These are phyloP conservation scores for Phytophthora cryptogea DNA, from an alignment of 352 stramenopile genomes.

Conservation along the genomic window DNA sequence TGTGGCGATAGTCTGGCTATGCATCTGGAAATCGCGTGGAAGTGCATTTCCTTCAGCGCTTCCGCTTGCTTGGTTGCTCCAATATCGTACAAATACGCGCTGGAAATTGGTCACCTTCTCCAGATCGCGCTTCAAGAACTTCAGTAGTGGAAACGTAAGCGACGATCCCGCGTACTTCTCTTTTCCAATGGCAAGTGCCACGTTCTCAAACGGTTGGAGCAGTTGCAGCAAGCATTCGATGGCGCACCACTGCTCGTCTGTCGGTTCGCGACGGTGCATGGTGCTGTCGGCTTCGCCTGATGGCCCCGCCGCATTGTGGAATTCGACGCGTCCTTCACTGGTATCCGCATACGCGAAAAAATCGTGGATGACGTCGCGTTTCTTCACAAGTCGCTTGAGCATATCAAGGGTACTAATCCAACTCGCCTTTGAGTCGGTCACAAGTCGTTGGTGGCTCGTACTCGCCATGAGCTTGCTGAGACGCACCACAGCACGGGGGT, in stretches of 20 bases:
- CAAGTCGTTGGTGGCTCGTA: constrained; percentile 40
- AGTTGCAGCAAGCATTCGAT: constrained; percentile 48
- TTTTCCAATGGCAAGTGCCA: constrained; percentile 44
- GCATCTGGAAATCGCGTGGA: constrained; percentile 16
- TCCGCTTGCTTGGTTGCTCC: constrained; percentile 4
- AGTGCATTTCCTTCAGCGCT: background rate
- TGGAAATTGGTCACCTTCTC: constrained; percentile 52
- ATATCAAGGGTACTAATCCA: constrained; percentile 58
- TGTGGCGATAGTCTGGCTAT: constrained; percentile 34
- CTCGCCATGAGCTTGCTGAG: constrained; percentile 44
- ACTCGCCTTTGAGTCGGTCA: constrained; percentile 46
- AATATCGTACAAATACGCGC: constrained; percentile 41
- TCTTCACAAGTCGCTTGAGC: constrained; percentile 48
- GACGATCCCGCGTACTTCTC: constrained; percentile 49
- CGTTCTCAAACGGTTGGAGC: constrained; percentile 54
- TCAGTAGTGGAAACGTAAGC: constrained; percentile 44
- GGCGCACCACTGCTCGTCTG: constrained; percentile 41
- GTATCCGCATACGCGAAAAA: constrained; percentile 54
- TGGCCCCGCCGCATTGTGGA: constrained; percentile 26
- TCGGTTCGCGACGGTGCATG: constrained; percentile 31
- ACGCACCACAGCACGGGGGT: constrained; percentile 45
- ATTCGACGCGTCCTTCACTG: constrained; percentile 41
- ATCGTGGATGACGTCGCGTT: constrained; percentile 44
- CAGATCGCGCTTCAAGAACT: constrained; percentile 52
- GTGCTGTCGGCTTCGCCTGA: constrained; percentile 12